Evolutionary conservation across 768 basidiomycete genomes (phyloP), one percentile per base, ranked within the genome.

Genomic region (Cystobasidium onofrii): DNA sequence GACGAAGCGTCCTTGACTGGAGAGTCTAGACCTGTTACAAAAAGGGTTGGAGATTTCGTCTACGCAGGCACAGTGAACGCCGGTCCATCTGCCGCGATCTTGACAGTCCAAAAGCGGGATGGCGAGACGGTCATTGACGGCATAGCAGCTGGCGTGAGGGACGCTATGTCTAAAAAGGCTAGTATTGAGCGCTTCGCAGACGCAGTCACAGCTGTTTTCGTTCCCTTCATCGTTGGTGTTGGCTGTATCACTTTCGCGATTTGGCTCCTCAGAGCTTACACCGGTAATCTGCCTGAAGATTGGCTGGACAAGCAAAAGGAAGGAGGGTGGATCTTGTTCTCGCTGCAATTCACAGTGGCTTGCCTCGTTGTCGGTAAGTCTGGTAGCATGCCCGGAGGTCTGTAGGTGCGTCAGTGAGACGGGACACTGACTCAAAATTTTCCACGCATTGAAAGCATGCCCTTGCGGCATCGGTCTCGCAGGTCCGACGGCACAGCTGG

Each of bases 1-100:
- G 90, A 92, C 77, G 91, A 93, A 79, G 90, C 90, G 74, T 90
- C 89, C 1, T 82, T 93, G 64, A 93, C 92, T 0, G 91, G 91
- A 1, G 91, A 93, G 80, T 87, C 88, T 17, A 82, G 81, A 54
- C 85, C 84, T 0, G 84, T 91, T 33, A 81, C 79, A 75, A 93
- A 93, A 79, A 74, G 73, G 1, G 55, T 78, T 0, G 88, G 88
- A 18, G 90, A 91, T 78, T 82, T 82, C 44, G 85, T 93, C 27
- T 89, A 85, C 78, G 85, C 90, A 0, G 92, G 91, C 0, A 91
- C 91, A 0, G 86, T 88, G 76, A 92, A 92, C 34, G 41, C 80
- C 84, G 86, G 78, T 82, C 84, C 64, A 81, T 76, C 83, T 6
- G 83, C 85, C 1, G 84, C 90, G 1, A 86, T 89, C 70, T 81